Base-by-base conservation (phyloP, 2,329 filamentous ascomycete species). In the Aspergillus chevalieri region DNA sequence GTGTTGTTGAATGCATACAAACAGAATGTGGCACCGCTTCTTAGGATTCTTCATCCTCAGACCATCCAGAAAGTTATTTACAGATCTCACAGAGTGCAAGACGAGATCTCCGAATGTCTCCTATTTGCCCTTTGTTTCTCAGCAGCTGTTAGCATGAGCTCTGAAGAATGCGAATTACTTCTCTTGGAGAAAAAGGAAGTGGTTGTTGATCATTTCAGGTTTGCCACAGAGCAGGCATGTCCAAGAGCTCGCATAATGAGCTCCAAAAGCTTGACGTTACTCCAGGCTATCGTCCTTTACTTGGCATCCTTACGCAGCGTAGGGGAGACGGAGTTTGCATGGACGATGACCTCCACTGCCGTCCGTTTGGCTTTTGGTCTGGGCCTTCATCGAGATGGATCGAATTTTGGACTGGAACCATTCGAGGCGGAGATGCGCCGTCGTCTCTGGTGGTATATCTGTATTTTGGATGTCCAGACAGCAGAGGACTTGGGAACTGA, bases 401-500 rank as follows among this genome's bases (percentile, higher is more conserved):
- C 75, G 14, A 51, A 56, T 47, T 81, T 83, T 52, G 66, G 71
- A 30, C 68, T 84, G 0, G 69, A 71, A 0, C 80, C 82, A 0
- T 86, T 82, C 39, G 67, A 71, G 17, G 59, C 64, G 15, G 66
- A 72, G 44, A 70, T 70, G 60, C 61, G 69, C 46, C 64, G 70
- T 39, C 58, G 65, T 34, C 51, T 66, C 1, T 73, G 70, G 70
- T 70, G 68, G 65, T 50, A 52, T 26, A 48, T 72, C 21, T 66
- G 60, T 55, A 70, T 83, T 12, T 66, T 86, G 0, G 83, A 86
- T 59, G 74, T 76, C 3, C 70, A 82, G 51, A 74, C 81, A 1
- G 79, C 80, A 0, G 82, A 85, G 58, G 80, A 85, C 50, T 80
- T 85, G 58, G 82, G 81, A 0, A 80, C 78, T 19, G 81, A 85